Percentiles rank a stretch among this genome's conserved stretches.
Evolutionary conservation across 768 basidiomycete genomes (phyloP).

Genomic region (Panaeolus papilionaceus): DNA sequence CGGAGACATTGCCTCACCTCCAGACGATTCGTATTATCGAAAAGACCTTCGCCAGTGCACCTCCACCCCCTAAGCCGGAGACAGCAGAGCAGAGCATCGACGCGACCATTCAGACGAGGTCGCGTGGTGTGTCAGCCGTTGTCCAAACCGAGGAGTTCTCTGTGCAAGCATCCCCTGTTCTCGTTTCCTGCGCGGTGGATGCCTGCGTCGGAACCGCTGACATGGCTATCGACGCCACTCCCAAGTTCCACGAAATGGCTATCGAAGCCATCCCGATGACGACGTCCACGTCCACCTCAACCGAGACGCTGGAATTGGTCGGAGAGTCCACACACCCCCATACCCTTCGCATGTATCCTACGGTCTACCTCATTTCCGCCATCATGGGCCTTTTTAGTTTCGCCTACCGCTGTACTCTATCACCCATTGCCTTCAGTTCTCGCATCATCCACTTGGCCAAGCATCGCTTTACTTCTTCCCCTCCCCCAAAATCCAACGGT

Average conservation of each 20-base stretch:
- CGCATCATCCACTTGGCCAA: constrained; percentile 35
- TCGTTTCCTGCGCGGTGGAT: constrained; percentile 41
- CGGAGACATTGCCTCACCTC: constrained; percentile 74
- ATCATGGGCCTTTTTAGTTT: constrained; percentile 51
- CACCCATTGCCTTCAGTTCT: constrained; percentile 58
- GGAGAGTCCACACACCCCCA: constrained; percentile 19
- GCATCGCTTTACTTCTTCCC: constrained; percentile 28
- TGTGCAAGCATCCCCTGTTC: constrained; percentile 43
- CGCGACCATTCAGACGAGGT: constrained; percentile 40
- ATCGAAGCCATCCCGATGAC: constrained; percentile 61
- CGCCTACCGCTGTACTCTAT: constrained; percentile 53
- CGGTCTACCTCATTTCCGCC: constrained; percentile 44
- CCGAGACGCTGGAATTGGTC: constrained; percentile 16
- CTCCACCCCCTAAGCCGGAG: constrained; percentile 31
- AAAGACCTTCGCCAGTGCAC: constrained; percentile 44
- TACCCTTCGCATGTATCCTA: constrained; percentile 27
- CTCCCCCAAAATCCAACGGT: constrained; percentile 26
- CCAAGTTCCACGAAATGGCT: constrained; percentile 45
- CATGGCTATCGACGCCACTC: constrained; percentile 56
- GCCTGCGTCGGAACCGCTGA: constrained; percentile 39
- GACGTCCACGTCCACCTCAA: constrained; percentile 48
- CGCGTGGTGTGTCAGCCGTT: constrained; percentile 39
- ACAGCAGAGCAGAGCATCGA: constrained; percentile 56
- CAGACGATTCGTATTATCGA: constrained; percentile 71
- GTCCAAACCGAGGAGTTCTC: constrained; percentile 37